Evolutionary conservation across 2,329 filamentous ascomycete genomes (phyloP), one percentile per base, ranked within the genome.

Genomic region (Hypoxylon sp.): DNA sequence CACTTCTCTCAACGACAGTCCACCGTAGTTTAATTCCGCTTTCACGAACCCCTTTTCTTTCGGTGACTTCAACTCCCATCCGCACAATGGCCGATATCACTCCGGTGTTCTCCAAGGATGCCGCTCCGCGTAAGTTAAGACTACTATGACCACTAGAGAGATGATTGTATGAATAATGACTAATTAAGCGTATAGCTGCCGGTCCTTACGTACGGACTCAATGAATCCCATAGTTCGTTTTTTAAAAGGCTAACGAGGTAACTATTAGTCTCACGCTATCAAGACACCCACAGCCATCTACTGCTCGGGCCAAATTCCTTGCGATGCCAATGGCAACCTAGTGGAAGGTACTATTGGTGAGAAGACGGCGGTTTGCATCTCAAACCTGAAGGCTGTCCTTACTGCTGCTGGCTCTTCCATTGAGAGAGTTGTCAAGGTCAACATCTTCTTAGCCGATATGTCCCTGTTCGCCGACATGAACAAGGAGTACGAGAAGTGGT

Each of bases 401-500:
- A 87, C 90, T 67, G 93, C 91, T 75, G 94, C 94, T 24, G 94
- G 93, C 59, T 94, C 92, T 22, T 88, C 87, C 58, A 87, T 98
- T 66, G 82, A 88, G 71, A 92, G 90, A 81, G 91, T 97, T 51
- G 92, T 98, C 83, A 97, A 98, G 87, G 92, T 94, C 75, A 93
- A 90, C 79, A 91, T 97, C 78, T 98, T 98, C 87, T 84, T 98
- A 69, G 91, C 92, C 55, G 92, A 97, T 81, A 98, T 98, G 95
- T 88, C 86, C 71, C 87, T 96, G 82, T 98, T 98, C 78, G 90
- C 87, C 54, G 89, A 90, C 79, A 94, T 97, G 92, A 97, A 97
- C 82, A 86, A 86, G 73, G 91, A 93, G 77, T 97, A 96, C 80
- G 91, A 90, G 80, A 91, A 94, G 82, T 94, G 90, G 86, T 94